Evolutionary conservation across 805 yeast genomes (phyloP).

Genomic region (Middelhovenomyces tepae): DNA sequence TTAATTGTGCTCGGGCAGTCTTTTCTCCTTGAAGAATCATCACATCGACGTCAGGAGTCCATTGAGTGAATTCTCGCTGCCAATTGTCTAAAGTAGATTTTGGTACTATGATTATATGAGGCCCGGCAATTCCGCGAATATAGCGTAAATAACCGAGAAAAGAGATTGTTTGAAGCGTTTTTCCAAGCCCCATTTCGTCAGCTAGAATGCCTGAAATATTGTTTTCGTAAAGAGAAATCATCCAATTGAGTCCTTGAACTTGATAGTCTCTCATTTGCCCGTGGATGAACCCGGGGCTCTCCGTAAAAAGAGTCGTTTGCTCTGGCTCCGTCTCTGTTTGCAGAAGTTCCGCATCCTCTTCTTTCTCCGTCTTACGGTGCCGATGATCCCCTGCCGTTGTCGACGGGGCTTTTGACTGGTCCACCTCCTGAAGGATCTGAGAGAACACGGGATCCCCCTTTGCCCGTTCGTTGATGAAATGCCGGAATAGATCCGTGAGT

Average conservation of each 20-base stretch:
- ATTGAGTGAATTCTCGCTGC: slow-evolving; percentile 86
- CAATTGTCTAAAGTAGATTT: slow-evolving; percentile 94
- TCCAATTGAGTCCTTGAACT: slow-evolving; percentile 92
- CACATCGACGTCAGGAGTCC: slow-evolving; percentile 93
- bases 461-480: slow-evolving; percentile 75
- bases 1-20: slow-evolving; percentile 58
- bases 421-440: slow-evolving; percentile 25
- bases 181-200: slow-evolving; percentile 98
- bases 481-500: slow-evolving; percentile 77
- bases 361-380: slow-evolving; percentile 84
- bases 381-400: slow-evolving; percentile 32
- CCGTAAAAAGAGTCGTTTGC: slow-evolving; percentile 66
- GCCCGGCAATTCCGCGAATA: slow-evolving; percentile 72
- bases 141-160: slow-evolving; percentile 84
- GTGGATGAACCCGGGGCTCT: slow-evolving; percentile 66
- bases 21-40: slow-evolving; percentile 84
- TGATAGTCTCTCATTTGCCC: slow-evolving; percentile 88
- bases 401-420: slow-evolving; percentile 15
- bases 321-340: slow-evolving; percentile 30
- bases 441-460: slow-evolving; percentile 62
- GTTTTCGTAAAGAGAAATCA: slow-evolving; percentile 80
- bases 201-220: slow-evolving; percentile 88
- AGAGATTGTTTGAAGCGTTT: slow-evolving; percentile 89
- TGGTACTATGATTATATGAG: slow-evolving; percentile 86
- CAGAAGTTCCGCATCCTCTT: slow-evolving; percentile 88